A percentile compares a stretch with the other conserved stretches of the same genome.
Evolutionary conservation across 495 filamentous ascomycete species (phyloP).

Genomic region (Xylaria palmicola): DNA sequence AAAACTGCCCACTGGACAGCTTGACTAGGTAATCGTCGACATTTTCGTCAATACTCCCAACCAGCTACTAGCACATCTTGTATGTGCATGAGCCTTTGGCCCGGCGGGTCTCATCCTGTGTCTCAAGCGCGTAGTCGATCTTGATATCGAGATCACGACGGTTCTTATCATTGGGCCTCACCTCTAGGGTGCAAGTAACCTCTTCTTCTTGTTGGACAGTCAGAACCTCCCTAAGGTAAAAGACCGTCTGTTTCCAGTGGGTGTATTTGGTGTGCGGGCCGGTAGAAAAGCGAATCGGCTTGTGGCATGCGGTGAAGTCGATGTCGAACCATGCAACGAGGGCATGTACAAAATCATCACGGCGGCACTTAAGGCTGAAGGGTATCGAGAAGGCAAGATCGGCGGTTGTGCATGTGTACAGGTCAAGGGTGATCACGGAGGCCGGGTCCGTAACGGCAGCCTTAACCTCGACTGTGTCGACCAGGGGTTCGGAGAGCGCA

Average conservation of each 20-base stretch:
- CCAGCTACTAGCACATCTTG: conserved; percentile 70
- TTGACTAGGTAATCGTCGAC: not conserved
- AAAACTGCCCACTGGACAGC: not conserved
- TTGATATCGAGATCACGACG: conserved; percentile 90
- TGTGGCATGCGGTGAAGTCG: conserved; percentile 92
- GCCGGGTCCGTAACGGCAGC: conserved; percentile 74
- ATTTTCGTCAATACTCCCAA: not conserved
- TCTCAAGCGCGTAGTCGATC: conserved; percentile 78
- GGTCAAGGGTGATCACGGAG: conserved; percentile 65
- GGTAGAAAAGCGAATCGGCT: conserved; percentile 79
- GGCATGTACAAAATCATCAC: conserved; percentile 90
- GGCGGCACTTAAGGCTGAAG: conserved; percentile 67
- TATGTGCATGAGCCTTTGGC: conserved; percentile 75
- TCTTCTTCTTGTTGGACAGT: conserved; percentile 78
- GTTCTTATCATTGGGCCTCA: conserved; percentile 91
- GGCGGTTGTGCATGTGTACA: conserved; percentile 63
- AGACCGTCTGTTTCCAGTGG: conserved; percentile 94
- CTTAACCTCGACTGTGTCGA: conserved; percentile 70
- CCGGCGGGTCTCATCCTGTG: conserved; percentile 63
- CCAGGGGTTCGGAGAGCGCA: conserved; percentile 68
- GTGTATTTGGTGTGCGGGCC: conserved; percentile 90
- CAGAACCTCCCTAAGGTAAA: conserved; percentile 81
- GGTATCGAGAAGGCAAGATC: conserved; percentile 66
- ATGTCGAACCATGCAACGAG: conserved; percentile 99
- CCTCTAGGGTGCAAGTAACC: conserved; percentile 69